Base-by-base conservation (phyloP, 192 early-diverging fungal species). In the Rhizophagus sp. region DNA sequence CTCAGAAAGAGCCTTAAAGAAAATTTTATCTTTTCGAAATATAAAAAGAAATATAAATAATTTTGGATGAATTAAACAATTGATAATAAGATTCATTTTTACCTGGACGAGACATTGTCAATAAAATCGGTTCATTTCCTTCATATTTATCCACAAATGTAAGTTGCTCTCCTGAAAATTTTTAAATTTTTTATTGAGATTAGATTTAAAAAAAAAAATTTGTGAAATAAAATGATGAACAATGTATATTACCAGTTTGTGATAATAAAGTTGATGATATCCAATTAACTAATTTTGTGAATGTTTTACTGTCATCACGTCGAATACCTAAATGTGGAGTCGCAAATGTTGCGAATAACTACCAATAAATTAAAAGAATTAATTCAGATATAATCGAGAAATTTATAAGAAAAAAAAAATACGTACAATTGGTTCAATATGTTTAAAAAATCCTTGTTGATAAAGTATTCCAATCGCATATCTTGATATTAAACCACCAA, bases 311-410 rank as follows among this genome's bases (percentile, higher is more conserved):
- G 0, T 81, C 24, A 2, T 86, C 86, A 47, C 67, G 63, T n/a
- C 79, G 63, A 27, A 88, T 84, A 0, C 90, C 90, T 69, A 91
- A 74, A 74, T 91, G 90, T 17, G 90, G 90, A 44, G 90, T 89
- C 3, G 89, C 90, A 83, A 91, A 88, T 7, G 90, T 88, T 5
- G 83, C 79, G 79, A 90, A 90, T n/a, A 84, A 79, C 85, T 86
- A 76, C 3, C 5, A 24, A 47, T 67, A n/a, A 71, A 33, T 39
- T 39, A 30, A 27, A 63, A 27, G 19, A 36, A 74, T 15, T 30
- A 41, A 77, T 6, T 41, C 44, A 44, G 63, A 3, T 36, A 10
- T n/a, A 11, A 27, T 41, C 39, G 39, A 30, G 30, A 30, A 30
- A 41, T 41, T 41, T 41, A 63, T 9, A 39, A 34, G 12, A 78